A percentile compares a stretch with the other conserved stretches of the same genome.
phyloP scores from a whole-genome alignment of 768 basidiomycete species.

The Boletus insuetus region DNA sequence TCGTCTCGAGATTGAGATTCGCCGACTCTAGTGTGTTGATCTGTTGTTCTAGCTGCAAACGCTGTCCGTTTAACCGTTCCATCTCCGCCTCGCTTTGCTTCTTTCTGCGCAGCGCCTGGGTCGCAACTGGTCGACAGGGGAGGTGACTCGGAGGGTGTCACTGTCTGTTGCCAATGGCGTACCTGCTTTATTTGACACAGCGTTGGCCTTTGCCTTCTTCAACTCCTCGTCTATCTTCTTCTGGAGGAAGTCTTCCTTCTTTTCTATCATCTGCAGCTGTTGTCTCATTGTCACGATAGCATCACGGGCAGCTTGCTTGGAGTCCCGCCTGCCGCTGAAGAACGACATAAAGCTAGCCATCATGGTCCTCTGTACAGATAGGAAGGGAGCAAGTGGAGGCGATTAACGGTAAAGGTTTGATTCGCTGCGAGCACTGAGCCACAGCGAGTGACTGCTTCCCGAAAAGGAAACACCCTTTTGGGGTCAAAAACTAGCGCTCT shows the following conservation, averaged over 20 bases:
- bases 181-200: conserved; percentile 92
- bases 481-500: too few relatives aligned
- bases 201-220: conserved; percentile 90
- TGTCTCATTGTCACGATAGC: conserved; percentile 92
- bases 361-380: conserved; percentile 37
- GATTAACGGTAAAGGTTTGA: background rate
- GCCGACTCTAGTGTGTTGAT: conserved; percentile 96
- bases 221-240: conserved; percentile 96
- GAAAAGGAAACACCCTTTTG: conserved; percentile 28
- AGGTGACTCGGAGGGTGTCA: conserved; percentile 7
- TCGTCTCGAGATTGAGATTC: conserved; percentile 96
- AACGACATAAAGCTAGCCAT: conserved; percentile 83
- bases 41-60: conserved; percentile 93
- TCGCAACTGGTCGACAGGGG: conserved; percentile 59
- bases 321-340: conserved; percentile 80
- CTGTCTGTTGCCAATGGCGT: conserved; percentile 30
- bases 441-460: conserved; percentile 12
- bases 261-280: conserved; percentile 96
- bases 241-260: conserved; percentile 96
- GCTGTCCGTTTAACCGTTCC: conserved; percentile 78
- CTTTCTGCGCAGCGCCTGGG: conserved; percentile 89
- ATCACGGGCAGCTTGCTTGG: conserved; percentile 83
- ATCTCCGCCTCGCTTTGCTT: conserved; percentile 85
- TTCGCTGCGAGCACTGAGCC: conserved; percentile 13
- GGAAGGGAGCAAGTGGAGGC: background rate